These are phyloP conservation scores for Ilyonectria mors-panacis DNA, from an alignment of 2,329 filamentous ascomycete species.

Conservation along the genomic window DNA sequence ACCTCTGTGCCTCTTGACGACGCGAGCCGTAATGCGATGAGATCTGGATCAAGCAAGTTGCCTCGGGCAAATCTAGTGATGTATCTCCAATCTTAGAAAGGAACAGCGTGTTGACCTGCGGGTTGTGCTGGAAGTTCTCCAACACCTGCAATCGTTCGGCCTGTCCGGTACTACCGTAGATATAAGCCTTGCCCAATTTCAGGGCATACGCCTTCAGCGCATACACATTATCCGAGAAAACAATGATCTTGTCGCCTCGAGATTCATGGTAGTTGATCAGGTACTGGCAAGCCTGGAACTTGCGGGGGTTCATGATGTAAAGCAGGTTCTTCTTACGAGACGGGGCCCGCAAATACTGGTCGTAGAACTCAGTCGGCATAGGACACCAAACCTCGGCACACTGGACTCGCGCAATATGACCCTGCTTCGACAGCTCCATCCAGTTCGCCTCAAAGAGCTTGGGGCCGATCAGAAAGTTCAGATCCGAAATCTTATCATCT, in stretches of 20 bases:
- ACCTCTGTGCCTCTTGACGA: constrained; percentile 93
- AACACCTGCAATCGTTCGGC: constrained; percentile 88
- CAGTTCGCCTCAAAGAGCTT: constrained; percentile 99
- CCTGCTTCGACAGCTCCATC: constrained; percentile 98
- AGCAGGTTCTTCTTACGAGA: constrained; percentile 67
- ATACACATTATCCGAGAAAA: constrained; percentile 98
- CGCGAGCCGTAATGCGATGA: constrained; percentile 98
- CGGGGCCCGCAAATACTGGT: constrained; percentile 86
- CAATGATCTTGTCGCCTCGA: constrained; percentile 96
- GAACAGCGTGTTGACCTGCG: constrained; percentile 91
- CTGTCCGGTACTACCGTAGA: constrained; percentile 91
- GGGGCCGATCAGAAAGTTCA: constrained; percentile 97
- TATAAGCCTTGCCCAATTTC: constrained; percentile 88
- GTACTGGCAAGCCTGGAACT: constrained; percentile 97
- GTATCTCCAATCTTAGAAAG: constrained; percentile 98
- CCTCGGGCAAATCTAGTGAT: constrained; percentile 96
- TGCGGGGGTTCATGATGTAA: constrained; percentile 97
- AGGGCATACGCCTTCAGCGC: constrained; percentile 88
- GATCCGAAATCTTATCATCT: constrained; percentile 97
- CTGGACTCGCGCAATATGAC: constrained; percentile 96
- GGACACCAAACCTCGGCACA: constrained; percentile 99
- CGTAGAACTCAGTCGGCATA: constrained; percentile 98
- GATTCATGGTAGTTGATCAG: constrained; percentile 98
- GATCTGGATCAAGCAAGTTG: constrained; percentile 96
- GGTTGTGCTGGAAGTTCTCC: constrained; percentile 95